Conservation (phyloP, 352 stramenopile genomes). For the Phytophthora multivora region DNA sequence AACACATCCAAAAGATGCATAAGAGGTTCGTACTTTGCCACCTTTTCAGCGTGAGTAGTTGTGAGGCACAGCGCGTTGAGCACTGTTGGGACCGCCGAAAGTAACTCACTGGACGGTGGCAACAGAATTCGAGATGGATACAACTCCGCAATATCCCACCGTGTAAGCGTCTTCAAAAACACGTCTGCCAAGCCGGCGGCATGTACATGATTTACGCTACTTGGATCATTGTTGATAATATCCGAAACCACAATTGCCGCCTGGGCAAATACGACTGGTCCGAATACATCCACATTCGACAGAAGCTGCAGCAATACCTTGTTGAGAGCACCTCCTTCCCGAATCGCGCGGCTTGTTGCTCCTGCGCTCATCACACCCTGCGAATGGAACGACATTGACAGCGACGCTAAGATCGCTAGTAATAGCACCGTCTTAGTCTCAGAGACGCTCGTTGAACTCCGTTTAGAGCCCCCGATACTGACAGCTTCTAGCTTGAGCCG, state of each 20-base stretch:
- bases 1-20: slow-evolving; percentile 93
- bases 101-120: slow-evolving; percentile 91
- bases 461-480: slow-evolving; percentile 31
- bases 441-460: slow-evolving; percentile 20
- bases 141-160: slow-evolving; percentile 71
- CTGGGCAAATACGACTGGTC: slow-evolving; percentile 93
- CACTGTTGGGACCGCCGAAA: slow-evolving; percentile 95
- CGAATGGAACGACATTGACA: slow-evolving; percentile 88
- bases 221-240: slow-evolving; percentile 98
- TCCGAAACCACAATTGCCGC: slow-evolving; percentile 93
- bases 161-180: slow-evolving; percentile 93
- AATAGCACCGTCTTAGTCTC: slow-evolving; percentile 74
- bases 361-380: slow-evolving; percentile 89
- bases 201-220: slow-evolving; percentile 95
- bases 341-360: slow-evolving; percentile 85
- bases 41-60: slow-evolving; percentile 88
- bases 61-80: slow-evolving; percentile 94
- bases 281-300: slow-evolving; percentile 90
- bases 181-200: slow-evolving; percentile 90
- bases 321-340: slow-evolving; percentile 86
- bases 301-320: slow-evolving; percentile 91
- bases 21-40: slow-evolving; percentile 91
- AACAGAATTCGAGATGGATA: slow-evolving; percentile 55
- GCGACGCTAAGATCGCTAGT: slow-evolving; percentile 69
- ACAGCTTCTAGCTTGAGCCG: slow-evolving; percentile 61